Percentiles rank a stretch among this genome's conserved stretches.
Evolutionary conservation across 257 asterid genomes (phyloP).

Genomic region (Dorcoceras hygrometricum): DNA sequence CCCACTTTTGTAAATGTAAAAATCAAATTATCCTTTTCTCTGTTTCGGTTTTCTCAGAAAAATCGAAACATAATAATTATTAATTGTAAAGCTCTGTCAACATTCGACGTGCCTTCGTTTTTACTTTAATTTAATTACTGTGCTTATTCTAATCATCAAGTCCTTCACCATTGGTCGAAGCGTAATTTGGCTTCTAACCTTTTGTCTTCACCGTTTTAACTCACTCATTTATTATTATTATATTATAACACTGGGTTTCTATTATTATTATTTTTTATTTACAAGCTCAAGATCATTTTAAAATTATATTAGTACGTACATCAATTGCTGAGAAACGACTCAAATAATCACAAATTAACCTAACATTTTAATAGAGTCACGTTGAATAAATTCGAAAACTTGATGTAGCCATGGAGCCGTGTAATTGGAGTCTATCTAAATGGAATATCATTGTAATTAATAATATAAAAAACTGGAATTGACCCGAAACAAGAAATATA

Average conservation of each 20-base stretch:
- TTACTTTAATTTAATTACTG: slow-evolving; percentile 12
- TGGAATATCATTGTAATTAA: slow-evolving; percentile 20
- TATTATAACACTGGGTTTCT: too few relatives aligned
- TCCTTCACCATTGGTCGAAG: slow-evolving; percentile 18
- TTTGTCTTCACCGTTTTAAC: slow-evolving; percentile 9
- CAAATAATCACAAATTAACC: background rate
- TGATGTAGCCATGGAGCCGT: slow-evolving; percentile 31
- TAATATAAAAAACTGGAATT: slow-evolving; percentile 18
- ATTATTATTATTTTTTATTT: background rate
- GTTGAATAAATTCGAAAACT: slow-evolving; percentile 12
- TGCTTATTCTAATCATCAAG: slow-evolving; percentile 21
- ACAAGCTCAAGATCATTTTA: too few relatives aligned
- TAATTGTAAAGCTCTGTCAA: slow-evolving; percentile 17
- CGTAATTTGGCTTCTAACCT: slow-evolving; percentile 14
- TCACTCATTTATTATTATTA: background rate
- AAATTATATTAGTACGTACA: too few relatives aligned
- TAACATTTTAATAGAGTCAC: slow-evolving; percentile 2
- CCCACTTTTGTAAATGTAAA: slow-evolving; percentile 19
- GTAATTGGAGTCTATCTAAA: slow-evolving; percentile 24
- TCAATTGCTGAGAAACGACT: background rate
- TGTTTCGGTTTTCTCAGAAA: background rate
- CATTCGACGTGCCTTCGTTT: slow-evolving; percentile 14
- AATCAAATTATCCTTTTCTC: background rate
- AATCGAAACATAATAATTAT: background rate
- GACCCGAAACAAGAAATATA: background rate